Conservation (phyloP, 345 rosid species). For the Clausena lansium region DNA sequence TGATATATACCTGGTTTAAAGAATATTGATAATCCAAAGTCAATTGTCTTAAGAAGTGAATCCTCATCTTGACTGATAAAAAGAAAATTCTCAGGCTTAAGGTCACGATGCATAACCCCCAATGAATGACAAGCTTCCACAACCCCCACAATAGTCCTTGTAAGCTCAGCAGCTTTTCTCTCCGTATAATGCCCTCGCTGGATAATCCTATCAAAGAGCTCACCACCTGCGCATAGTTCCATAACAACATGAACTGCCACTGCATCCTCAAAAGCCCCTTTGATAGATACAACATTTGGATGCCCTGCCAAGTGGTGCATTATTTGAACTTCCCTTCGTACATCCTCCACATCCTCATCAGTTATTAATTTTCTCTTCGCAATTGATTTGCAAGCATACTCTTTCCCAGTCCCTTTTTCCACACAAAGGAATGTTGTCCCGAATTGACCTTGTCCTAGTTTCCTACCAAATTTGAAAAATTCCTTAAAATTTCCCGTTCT, state of each 20-base stretch:
- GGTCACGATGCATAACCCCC: slow-evolving; percentile 92
- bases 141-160: slow-evolving; percentile 80
- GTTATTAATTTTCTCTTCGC: slow-evolving; percentile 83
- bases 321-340: slow-evolving; percentile 83
- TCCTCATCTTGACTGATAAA: slow-evolving; percentile 68
- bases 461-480: slow-evolving; percentile 65
- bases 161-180: slow-evolving; percentile 82
- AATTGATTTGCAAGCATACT: slow-evolving; percentile 85
- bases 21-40: slow-evolving; percentile 82
- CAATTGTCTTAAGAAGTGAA: slow-evolving; percentile 75
- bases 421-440: slow-evolving; percentile 77
- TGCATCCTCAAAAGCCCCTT: slow-evolving; percentile 85
- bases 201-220: slow-evolving; percentile 85
- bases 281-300: slow-evolving; percentile 72
- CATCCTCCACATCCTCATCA: slow-evolving; percentile 85
- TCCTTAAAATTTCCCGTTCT: slow-evolving; percentile 78
- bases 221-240: slow-evolving; percentile 89
- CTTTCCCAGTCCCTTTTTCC: slow-evolving; percentile 60
- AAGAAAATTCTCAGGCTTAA: slow-evolving; percentile 88
- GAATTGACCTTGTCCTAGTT: slow-evolving; percentile 90
- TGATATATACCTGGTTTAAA: slow-evolving; percentile 68
- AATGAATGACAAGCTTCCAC: slow-evolving; percentile 86
- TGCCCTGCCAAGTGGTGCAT: slow-evolving; percentile 93
- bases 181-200: slow-evolving; percentile 85
- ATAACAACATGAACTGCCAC: slow-evolving; percentile 84